Evolutionary conservation across 768 basidiomycete species (phyloP).

Genomic region (Tremella yokohamensis): DNA sequence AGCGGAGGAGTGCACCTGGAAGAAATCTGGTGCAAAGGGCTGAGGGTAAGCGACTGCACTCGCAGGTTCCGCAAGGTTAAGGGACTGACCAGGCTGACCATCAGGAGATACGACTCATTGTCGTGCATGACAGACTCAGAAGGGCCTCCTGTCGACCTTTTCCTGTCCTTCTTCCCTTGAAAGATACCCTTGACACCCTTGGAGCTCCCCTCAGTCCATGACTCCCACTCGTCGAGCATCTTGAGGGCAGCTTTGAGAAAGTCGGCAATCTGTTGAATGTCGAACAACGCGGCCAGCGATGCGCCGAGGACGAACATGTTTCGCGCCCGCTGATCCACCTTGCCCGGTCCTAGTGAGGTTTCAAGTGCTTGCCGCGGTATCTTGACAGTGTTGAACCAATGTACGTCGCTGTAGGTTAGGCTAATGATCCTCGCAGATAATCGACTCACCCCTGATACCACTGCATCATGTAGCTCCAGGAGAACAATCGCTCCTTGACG

Average conservation of each 20-base stretch:
- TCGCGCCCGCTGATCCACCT: conserved; percentile 28
- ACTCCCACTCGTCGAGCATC: conserved; percentile 49
- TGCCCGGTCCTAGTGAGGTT: conserved; percentile 27
- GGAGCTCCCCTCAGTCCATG: conserved; percentile 30
- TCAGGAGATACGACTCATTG: conserved; percentile 29
- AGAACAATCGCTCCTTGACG: conserved; percentile 34
- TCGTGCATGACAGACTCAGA: conserved; percentile 23
- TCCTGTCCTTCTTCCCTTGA: conserved; percentile 30
- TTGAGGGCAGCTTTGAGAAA: conserved; percentile 23
- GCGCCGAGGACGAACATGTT: conserved; percentile 44
- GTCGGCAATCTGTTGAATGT: conserved; percentile 28
- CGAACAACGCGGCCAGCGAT: conserved; percentile 37
- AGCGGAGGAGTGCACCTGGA: conserved; percentile 27
- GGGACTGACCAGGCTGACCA: conserved; percentile 35
- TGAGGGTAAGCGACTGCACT: conserved; percentile 4
- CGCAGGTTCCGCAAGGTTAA: background rate
- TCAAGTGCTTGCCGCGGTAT: conserved; percentile 35
- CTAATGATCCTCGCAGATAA: no score
- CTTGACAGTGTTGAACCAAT: conserved; percentile 48
- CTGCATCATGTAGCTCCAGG: conserved; percentile 44
- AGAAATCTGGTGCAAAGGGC: conserved; percentile 41
- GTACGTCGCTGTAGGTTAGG: conserved; percentile 28
- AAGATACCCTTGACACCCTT: conserved; percentile 47
- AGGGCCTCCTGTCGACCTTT: conserved; percentile 15
- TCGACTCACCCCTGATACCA: conserved; percentile 46